Percentiles rank a stretch among this genome's conserved stretches.
Conservation (phyloP, 768 basidiomycete species). For the Mycena polygramma region DNA sequence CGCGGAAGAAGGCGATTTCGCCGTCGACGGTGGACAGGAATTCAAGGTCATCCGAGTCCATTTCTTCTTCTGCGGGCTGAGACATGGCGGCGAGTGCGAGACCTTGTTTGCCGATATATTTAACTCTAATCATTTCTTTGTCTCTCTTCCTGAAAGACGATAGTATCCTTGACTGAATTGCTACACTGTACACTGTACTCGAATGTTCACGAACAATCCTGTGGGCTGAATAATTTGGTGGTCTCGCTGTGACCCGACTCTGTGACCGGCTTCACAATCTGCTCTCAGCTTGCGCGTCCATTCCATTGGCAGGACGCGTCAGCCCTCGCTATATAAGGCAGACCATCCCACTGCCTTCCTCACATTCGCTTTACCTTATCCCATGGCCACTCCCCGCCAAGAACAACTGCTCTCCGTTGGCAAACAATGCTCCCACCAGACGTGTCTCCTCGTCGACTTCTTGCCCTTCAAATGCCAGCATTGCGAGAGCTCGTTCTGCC, state of each 20-base stretch:
- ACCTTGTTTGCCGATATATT: conserved; percentile 4
- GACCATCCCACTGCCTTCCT: too few relatives aligned
- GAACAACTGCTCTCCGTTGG: conserved; percentile 76
- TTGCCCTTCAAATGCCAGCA: conserved; percentile 90
- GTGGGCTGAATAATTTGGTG: too few relatives aligned
- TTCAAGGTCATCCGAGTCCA: conserved; percentile 36
- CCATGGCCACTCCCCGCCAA: conserved; percentile 53
- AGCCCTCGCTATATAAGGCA: too few relatives aligned
- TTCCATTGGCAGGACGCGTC: too few relatives aligned
- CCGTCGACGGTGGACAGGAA: conserved; percentile 84
- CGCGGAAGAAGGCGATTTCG: conserved; percentile 88
- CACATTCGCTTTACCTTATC: conserved; percentile 6
- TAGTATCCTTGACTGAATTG: too few relatives aligned
- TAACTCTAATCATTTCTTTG: too few relatives aligned
- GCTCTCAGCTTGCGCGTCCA: too few relatives aligned
- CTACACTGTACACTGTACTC: too few relatives aligned
- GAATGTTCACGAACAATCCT: too few relatives aligned
- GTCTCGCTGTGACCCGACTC: too few relatives aligned
- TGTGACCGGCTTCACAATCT: too few relatives aligned
- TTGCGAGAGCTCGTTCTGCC: conserved; percentile 78
- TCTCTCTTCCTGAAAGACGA: too few relatives aligned
- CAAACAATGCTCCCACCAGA: conserved; percentile 74
- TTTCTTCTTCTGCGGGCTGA: conserved; percentile 31
- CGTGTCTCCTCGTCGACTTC: conserved; percentile 84
- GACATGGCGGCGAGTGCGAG: conserved; percentile 8